Base-by-base conservation (phyloP, 164 flowering plant species). In the Piper betle region DNA sequence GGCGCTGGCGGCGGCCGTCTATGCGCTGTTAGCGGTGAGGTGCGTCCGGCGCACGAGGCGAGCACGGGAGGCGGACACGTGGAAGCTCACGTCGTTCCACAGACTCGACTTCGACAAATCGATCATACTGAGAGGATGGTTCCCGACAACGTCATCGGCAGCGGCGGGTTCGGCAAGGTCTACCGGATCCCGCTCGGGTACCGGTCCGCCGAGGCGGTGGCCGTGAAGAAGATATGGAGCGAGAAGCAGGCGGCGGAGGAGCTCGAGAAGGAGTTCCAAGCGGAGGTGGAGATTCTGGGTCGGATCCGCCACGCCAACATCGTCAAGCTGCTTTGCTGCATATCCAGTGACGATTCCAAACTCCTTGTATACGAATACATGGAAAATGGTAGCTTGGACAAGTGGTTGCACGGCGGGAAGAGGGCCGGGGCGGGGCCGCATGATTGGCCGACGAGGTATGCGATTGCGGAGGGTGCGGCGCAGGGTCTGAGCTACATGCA, bases 401-500 rank as follows among this genome's bases (percentile, higher is more conserved):
- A 57, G 58, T 89, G 95, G 93, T 78, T 92, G 7, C 93, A 89
- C 56, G 66, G 62, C 56, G 66, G 62, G 48, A 83, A 72, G 64
- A 81, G 67, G 3, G 6, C n/a, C 54, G 71, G 74, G 25, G 56
- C 50, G 50, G 50, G 12, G 10, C 70, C 54, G 10, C 63, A 88
- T 69, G 86, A 80, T 53, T 92, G 98, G 98, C 93, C 91, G 5
- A 75, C 41, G 43, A 76, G 98, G 65, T 55, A 82, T 64, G 74
- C 69, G 59, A 81, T 92, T 62, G 96, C 93, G 0, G 62, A 82
- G 17, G 98, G 92, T 46, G 85, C 95, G 52, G 98, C 98, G 11
- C 91, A 82, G 43, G 98, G 96, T 15, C 82, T 89, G 6, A 72
- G 78, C 64, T 87, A 92, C 64, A 85, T 92, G 96, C 98, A 92